These are phyloP conservation scores for Phytopythium litorale DNA, from an alignment of 352 stramenopile species.

Conservation along the genomic window DNA sequence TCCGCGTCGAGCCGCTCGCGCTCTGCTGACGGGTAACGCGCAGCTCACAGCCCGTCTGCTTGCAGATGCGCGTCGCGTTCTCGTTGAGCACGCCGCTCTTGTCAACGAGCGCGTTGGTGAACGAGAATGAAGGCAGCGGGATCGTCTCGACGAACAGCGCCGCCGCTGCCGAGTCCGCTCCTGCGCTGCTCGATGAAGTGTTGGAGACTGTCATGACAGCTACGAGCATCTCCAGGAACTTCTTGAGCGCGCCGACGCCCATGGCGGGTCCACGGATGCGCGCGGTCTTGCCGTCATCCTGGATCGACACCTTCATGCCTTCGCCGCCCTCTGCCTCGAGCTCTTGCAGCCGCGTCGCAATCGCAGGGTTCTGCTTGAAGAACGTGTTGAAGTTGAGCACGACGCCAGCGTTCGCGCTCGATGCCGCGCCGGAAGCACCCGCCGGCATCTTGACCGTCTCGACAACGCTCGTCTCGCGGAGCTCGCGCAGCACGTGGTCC, in stretches of 20 bases:
- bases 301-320: constrained; percentile 55
- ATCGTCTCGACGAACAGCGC: constrained; percentile 65
- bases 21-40: constrained; percentile 37
- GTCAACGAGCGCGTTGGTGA: constrained; percentile 48
- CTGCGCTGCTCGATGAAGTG: background rate
- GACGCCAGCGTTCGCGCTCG: constrained; percentile 9
- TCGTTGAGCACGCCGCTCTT: constrained; percentile 58
- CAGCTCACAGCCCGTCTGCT: constrained; percentile 75
- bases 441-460: constrained; percentile 50
- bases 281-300: constrained; percentile 61
- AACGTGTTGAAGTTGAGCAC: constrained; percentile 52
- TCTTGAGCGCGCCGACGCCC: constrained; percentile 67
- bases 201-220: constrained; percentile 11
- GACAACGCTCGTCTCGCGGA: constrained; percentile 60
- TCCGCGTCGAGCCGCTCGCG: constrained; percentile 6
- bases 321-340: constrained; percentile 70
- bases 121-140: constrained; percentile 39
- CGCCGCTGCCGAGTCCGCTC: background rate
- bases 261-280: constrained; percentile 69
- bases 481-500: constrained; percentile 51
- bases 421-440: constrained; percentile 3
- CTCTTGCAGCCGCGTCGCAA: constrained; percentile 60
- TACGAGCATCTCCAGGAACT: constrained; percentile 73
- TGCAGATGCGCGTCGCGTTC: constrained; percentile 68
- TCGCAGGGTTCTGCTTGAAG: constrained; percentile 46